A percentile compares a stretch with the other conserved stretches of the same genome.
Evolutionary conservation across 768 basidiomycete species (phyloP).

Genomic region (Gelatoporia subvermispora): DNA sequence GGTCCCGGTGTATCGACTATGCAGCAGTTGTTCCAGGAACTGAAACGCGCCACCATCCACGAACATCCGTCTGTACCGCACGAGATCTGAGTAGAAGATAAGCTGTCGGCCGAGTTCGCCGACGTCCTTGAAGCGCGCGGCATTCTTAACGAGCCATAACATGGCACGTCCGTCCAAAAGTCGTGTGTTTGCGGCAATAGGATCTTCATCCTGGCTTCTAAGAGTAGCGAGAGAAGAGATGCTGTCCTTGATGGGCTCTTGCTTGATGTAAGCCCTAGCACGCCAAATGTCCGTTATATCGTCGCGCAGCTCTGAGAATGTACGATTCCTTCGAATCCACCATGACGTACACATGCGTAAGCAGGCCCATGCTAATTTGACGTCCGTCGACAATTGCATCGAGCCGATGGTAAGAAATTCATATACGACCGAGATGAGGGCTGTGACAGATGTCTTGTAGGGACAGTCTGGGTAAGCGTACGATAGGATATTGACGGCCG

Average conservation of each 20-base stretch:
- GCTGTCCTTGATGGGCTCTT: background rate
- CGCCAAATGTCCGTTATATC: background rate
- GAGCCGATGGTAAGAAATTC: background rate
- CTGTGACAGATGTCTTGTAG: constrained; percentile 12
- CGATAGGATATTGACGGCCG: constrained; percentile 12
- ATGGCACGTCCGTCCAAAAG: constrained; percentile 1
- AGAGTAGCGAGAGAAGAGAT: background rate
- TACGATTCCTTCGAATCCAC: background rate
- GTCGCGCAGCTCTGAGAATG: background rate
- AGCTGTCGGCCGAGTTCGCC: background rate
- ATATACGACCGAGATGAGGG: constrained; percentile 2
- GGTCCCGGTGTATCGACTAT: no score
- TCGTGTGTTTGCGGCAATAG: background rate
- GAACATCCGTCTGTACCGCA: background rate
- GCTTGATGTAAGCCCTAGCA: background rate
- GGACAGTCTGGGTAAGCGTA: constrained; percentile 10
- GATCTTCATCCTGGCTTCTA: background rate
- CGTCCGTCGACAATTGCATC: background rate
- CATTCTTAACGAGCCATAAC: constrained; percentile 1
- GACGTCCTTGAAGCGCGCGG: background rate
- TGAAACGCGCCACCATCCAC: background rate
- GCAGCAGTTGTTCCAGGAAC: no score
- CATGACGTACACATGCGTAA: background rate
- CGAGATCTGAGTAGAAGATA: background rate
- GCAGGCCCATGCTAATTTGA: no score